These are phyloP conservation scores for Fraxinus quadrangulata DNA, from an alignment of 257 asterid genomes.

Conservation along the genomic window DNA sequence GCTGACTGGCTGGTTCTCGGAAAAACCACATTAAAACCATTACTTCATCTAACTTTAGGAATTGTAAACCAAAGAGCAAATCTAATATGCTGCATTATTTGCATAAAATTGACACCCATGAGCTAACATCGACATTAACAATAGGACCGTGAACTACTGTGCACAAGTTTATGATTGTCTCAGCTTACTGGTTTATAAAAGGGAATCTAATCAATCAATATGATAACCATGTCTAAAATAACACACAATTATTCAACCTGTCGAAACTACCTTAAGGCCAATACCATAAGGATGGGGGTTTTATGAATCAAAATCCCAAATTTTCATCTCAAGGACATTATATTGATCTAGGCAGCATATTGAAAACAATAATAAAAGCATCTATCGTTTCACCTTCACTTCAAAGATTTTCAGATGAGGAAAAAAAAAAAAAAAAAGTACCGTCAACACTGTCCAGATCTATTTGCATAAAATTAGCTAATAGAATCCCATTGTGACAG, in stretches of 20 bases:
- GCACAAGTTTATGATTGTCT: not conserved
- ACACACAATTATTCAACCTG: not conserved
- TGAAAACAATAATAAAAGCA: not conserved
- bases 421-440: not conserved
- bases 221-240: not conserved
- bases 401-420: not conserved
- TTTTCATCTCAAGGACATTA: not conserved
- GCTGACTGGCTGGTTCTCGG: not conserved
- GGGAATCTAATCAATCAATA: not conserved
- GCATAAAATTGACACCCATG: constrained; percentile 13
- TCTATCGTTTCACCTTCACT: constrained; percentile 12
- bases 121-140: not conserved
- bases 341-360: not conserved
- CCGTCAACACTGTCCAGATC: not conserved
- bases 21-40: not conserved
- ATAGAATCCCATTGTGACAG: not conserved
- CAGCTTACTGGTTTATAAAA: not conserved
- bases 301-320: not conserved
- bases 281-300: not conserved
- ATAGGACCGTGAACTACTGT: not conserved
- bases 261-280: not conserved
- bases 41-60: not conserved
- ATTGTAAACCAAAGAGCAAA: not conserved
- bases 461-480: constrained; percentile 9
- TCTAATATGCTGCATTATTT: not conserved